Conservation (phyloP, 108 stramenopile genomes). For the Stephanodiscus triporus region DNA sequence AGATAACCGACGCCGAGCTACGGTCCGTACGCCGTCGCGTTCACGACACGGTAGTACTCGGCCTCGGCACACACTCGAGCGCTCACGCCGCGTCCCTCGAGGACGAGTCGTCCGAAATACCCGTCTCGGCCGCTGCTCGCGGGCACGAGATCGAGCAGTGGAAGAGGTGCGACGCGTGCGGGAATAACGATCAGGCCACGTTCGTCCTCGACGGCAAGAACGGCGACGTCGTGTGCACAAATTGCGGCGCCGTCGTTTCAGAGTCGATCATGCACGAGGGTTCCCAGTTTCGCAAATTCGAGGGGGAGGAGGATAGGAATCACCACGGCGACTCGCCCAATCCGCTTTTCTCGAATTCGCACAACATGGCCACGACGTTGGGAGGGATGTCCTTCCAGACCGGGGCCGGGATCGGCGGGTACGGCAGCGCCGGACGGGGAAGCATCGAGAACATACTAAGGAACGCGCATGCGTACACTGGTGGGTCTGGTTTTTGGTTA, state of each 20-base stretch:
- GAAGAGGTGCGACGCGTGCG: conserved; percentile 82
- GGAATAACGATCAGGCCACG: conserved; percentile 80
- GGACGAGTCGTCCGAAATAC: conserved; percentile 57
- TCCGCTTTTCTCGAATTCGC: conserved; percentile 73
- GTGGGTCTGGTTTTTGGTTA: background rate
- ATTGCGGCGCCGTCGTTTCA: conserved; percentile 81
- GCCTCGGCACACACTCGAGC: conserved; percentile 60
- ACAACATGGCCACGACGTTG: conserved; percentile 83
- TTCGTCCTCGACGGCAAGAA: conserved; percentile 86
- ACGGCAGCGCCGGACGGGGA: conserved; percentile 54
- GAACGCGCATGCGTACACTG: conserved; percentile 80
- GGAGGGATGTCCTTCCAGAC: conserved; percentile 63
- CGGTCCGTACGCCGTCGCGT: conserved; percentile 71
- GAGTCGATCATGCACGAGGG: conserved; percentile 91
- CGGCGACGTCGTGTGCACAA: conserved; percentile 85
- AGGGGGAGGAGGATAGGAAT: conserved; percentile 90
- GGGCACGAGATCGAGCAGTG: conserved; percentile 58
- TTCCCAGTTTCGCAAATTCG: conserved; percentile 85
- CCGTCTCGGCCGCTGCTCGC: conserved; percentile 28
- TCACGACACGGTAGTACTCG: conserved; percentile 83
- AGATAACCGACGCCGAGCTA: conserved; percentile 66
- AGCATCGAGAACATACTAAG: conserved; percentile 72
- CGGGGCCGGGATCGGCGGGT: conserved; percentile 77
- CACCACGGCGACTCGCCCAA: conserved; percentile 90
- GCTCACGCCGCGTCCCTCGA: conserved; percentile 41